These are phyloP conservation scores for Dalechampia spathulata DNA, from an alignment of 441 rosid species.

Conservation along the genomic window DNA sequence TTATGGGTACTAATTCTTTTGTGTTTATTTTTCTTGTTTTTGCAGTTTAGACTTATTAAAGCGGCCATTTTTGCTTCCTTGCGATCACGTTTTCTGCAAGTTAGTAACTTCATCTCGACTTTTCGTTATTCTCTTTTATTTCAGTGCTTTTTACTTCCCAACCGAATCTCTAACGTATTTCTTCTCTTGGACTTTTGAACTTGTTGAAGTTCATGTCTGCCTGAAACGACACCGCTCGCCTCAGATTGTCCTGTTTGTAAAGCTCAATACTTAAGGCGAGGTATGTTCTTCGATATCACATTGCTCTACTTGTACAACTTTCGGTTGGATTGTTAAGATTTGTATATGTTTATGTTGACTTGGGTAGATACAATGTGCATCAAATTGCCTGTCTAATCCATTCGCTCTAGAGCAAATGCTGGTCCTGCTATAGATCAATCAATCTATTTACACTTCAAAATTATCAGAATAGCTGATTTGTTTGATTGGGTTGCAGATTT, in stretches of 20 bases:
- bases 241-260: slow-evolving; percentile 53
- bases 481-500: slow-evolving; percentile 34
- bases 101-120: slow-evolving; percentile 12
- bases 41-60: slow-evolving; percentile 57
- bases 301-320: neutral
- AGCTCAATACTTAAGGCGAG: slow-evolving; percentile 26
- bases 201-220: slow-evolving; percentile 48
- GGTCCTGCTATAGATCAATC: too few relatives aligned
- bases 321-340: neutral
- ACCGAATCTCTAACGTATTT: neutral
- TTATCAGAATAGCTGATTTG: neutral
- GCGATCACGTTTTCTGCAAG: slow-evolving; percentile 83
- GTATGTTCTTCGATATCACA: slow-evolving; percentile 17
- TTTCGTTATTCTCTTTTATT: too few relatives aligned
- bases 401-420: too few relatives aligned
- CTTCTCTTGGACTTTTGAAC: neutral
- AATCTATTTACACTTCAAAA: too few relatives aligned
- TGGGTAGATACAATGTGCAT: neutral
- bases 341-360: too few relatives aligned
- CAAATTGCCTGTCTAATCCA: neutral
- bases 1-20: neutral
- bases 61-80: slow-evolving; percentile 62
- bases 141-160: neutral
- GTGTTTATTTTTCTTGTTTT: neutral
- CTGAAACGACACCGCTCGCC: slow-evolving; percentile 24